A percentile compares a stretch with the other conserved stretches of the same genome.
These are phyloP conservation scores for Limnanthes douglasii DNA, from an alignment of 345 rosid species.

Conservation along the genomic window DNA sequence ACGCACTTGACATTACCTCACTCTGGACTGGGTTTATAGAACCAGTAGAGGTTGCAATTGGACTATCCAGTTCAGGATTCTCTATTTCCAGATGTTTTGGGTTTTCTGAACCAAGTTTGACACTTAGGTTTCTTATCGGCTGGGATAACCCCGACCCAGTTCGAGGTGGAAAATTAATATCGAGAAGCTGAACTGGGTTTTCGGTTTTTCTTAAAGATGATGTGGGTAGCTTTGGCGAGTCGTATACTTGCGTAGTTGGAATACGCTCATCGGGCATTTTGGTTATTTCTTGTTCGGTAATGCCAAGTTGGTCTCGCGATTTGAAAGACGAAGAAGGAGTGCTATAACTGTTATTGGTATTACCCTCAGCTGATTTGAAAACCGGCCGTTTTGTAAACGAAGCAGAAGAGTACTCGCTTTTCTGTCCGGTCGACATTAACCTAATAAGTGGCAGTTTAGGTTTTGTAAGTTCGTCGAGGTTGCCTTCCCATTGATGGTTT, in stretches of 20 bases:
- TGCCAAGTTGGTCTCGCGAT: constrained; percentile 24
- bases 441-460: constrained; percentile 60
- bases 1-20: constrained; percentile 48
- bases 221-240: constrained; percentile 58
- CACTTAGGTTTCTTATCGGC: constrained; percentile 7
- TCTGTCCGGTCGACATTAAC: constrained; percentile 60
- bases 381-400: constrained; percentile 54
- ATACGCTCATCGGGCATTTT: constrained; percentile 50
- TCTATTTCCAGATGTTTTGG: constrained; percentile 14
- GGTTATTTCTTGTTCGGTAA: constrained; percentile 18
- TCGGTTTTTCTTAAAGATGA: constrained; percentile 45
- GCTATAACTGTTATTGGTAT: constrained; percentile 22
- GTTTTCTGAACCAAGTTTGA: constrained; percentile 13
- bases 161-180: constrained; percentile 78
- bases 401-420: constrained; percentile 54
- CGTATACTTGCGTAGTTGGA: constrained; percentile 82
- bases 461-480: constrained; percentile 53
- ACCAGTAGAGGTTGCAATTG: constrained; percentile 30
- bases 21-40: constrained; percentile 55
- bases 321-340: constrained; percentile 48
- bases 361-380: constrained; percentile 33
- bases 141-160: constrained; percentile 19
- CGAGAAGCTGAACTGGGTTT: constrained; percentile 57
- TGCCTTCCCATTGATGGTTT: constrained; percentile 79
- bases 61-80: constrained; percentile 7